Percentiles rank a stretch among this genome's conserved stretches.
Conservation (phyloP, 2,329 filamentous ascomycete species). For the Cladosporium oxysporum region DNA sequence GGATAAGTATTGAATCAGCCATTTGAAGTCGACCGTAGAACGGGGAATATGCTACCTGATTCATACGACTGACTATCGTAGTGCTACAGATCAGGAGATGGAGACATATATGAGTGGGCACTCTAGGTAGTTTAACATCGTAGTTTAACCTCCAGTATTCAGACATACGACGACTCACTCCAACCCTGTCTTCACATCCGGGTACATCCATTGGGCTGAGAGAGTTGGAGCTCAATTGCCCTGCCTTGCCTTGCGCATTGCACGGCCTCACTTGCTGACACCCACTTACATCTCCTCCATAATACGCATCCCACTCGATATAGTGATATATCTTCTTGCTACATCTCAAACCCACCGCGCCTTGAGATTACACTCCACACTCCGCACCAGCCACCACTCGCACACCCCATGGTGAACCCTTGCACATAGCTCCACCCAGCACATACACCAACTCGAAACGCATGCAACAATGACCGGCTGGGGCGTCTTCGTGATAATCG, state of each 20-base stretch:
- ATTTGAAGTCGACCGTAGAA: neutral
- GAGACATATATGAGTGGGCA: neutral
- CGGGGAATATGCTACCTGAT: too few species aligned
- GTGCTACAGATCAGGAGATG: neutral
- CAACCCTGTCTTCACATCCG: constrained; percentile 3
- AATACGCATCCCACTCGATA: neutral
- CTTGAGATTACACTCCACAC: neutral
- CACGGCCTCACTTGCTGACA: constrained; percentile 3
- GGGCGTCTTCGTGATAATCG: constrained; percentile 71
- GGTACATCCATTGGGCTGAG: neutral
- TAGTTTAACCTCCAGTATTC: neutral
- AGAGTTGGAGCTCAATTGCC: neutral
- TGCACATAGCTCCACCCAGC: constrained; percentile 6
- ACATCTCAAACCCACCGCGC: neutral
- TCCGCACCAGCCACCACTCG: constrained; percentile 5
- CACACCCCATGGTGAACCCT: constrained; percentile 10
- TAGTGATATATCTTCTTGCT: neutral
- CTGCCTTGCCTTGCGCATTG: constrained; percentile 3
- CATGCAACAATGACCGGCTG: constrained; percentile 35
- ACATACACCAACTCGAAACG: neutral
- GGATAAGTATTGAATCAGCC: neutral
- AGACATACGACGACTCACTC: neutral
- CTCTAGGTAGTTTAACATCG: neutral
- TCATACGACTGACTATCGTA: neutral
- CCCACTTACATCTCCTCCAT: neutral